phyloP scores from a whole-genome alignment of 768 basidiomycete species.

The Boletus reticulatus region DNA sequence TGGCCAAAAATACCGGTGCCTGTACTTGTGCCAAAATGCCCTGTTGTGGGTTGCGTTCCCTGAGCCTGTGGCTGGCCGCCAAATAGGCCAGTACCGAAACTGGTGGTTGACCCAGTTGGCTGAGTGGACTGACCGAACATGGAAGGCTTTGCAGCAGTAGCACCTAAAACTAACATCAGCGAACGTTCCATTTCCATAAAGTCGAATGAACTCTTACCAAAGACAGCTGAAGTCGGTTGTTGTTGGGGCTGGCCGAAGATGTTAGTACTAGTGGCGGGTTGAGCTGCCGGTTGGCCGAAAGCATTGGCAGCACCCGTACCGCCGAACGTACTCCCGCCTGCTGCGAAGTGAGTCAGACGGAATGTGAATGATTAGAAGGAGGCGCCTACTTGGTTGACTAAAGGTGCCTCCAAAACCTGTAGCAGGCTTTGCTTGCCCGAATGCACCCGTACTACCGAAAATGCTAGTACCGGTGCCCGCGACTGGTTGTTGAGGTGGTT shows the following conservation, averaged over 20 bases:
- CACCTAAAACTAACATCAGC: slow-evolving; percentile 23
- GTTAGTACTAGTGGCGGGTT: slow-evolving; percentile 19
- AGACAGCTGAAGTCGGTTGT: slow-evolving; percentile 35
- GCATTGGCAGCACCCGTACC: slow-evolving; percentile 16
- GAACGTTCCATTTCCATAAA: not conserved
- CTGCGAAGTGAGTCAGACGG: slow-evolving; percentile 3
- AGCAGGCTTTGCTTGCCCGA: slow-evolving; percentile 33
- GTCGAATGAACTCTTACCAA: slow-evolving; percentile 37
- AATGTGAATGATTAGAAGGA: not conserved
- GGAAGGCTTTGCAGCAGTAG: slow-evolving; percentile 40
- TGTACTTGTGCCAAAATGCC: slow-evolving; percentile 31
- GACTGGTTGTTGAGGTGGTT: slow-evolving; percentile 33
- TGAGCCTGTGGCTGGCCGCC: slow-evolving; percentile 27
- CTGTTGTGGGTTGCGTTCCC: slow-evolving; percentile 22
- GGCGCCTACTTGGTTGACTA: slow-evolving; percentile 23
- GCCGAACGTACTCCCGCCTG: slow-evolving; percentile 24
- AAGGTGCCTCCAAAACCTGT: slow-evolving; percentile 29
- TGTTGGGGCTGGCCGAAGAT: slow-evolving; percentile 40
- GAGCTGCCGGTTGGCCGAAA: slow-evolving; percentile 30
- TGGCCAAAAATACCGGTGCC: slow-evolving; percentile 35
- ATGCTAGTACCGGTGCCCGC: slow-evolving; percentile 28
- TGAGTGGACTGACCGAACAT: slow-evolving; percentile 51
- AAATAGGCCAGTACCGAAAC: slow-evolving; percentile 34
- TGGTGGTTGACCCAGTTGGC: slow-evolving; percentile 33
- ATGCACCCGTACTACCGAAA: slow-evolving; percentile 33